Evolutionary conservation across 1,139 yeast species (phyloP).

Genomic region (Candida glucosophila): DNA sequence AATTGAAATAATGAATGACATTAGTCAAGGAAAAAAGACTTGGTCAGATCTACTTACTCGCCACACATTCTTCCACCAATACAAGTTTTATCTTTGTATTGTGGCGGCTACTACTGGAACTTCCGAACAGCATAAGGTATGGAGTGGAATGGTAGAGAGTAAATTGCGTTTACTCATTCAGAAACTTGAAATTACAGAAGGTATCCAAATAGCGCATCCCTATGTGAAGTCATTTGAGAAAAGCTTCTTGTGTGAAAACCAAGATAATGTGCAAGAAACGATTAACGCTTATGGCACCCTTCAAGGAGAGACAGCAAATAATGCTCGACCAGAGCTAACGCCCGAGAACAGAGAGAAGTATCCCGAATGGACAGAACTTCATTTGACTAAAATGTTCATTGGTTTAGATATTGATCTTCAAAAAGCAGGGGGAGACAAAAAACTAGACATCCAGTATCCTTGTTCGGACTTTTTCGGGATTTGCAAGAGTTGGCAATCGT

Average conservation of each 20-base stretch:
- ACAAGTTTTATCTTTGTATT: slow-evolving; percentile 79
- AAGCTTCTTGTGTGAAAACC: slow-evolving; percentile 43
- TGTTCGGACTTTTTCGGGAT: slow-evolving; percentile 80
- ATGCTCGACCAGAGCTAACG: slow-evolving; percentile 1
- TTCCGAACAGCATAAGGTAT: slow-evolving; percentile 70
- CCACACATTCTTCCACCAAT: slow-evolving; percentile 73
- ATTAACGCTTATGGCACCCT: slow-evolving; percentile 48
- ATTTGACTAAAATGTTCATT: slow-evolving; percentile 68
- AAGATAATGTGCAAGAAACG: slow-evolving; percentile 44
- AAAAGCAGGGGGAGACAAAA: slow-evolving; percentile 44
- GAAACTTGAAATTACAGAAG: slow-evolving; percentile 69
- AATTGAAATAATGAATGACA: slow-evolving; percentile 58
- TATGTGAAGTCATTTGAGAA: slow-evolving; percentile 69
- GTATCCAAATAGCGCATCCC: slow-evolving; percentile 82
- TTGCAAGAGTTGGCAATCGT: slow-evolving; percentile 67
- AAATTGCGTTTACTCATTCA: slow-evolving; percentile 72
- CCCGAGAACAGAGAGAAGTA: slow-evolving; percentile 11
- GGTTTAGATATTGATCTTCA: slow-evolving; percentile 61
- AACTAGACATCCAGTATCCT: slow-evolving; percentile 82
- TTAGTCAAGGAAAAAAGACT: slow-evolving; percentile 48
- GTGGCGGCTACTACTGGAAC: slow-evolving; percentile 67
- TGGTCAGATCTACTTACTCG: slow-evolving; percentile 75
- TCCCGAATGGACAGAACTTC: slow-evolving; percentile 22
- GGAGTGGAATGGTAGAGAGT: slow-evolving; percentile 92
- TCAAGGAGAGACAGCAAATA: slow-evolving; percentile 24